A percentile compares a stretch with the other conserved stretches of the same genome.
Conservation (phyloP, 768 basidiomycete species). For the Trametes gibbosa region DNA sequence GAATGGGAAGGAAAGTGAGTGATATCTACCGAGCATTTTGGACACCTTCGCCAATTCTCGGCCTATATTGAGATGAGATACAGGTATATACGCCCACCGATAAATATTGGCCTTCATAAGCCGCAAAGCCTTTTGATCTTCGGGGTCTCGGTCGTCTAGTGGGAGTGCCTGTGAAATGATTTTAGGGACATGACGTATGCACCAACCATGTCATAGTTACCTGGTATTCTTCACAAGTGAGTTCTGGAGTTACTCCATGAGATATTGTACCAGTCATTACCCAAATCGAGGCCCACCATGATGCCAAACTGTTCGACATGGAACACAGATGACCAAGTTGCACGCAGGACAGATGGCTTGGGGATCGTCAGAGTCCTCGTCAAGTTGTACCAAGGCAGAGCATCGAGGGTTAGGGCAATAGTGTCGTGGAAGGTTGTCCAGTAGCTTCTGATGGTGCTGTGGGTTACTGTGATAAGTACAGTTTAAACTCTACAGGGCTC, state of each 20-base stretch:
- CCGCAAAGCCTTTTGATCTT: constrained; percentile 35
- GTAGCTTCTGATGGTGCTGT: constrained; percentile 36
- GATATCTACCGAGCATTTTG: constrained; percentile 28
- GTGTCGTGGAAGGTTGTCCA: constrained; percentile 34
- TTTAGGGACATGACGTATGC: neutral
- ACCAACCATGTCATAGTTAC: neutral
- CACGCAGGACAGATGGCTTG: constrained; percentile 37
- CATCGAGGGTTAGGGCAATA: constrained; percentile 41
- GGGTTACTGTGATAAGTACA: neutral
- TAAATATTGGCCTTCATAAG: constrained; percentile 30
- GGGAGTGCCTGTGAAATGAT: constrained; percentile 31
- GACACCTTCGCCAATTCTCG: constrained; percentile 39
- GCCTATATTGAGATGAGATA: constrained; percentile 24
- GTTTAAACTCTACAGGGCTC: neutral
- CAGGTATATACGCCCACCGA: neutral
- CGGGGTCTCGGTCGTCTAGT: constrained; percentile 37
- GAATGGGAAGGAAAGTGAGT: neutral
- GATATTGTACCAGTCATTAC: neutral
- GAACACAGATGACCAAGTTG: constrained; percentile 32
- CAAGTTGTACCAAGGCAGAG: constrained; percentile 34
- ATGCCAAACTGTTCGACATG: constrained; percentile 38
- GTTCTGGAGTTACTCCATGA: constrained; percentile 10
- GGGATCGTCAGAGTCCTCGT: constrained; percentile 34
- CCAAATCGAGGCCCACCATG: constrained; percentile 22
- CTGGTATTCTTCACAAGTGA: constrained; percentile 35